These are phyloP conservation scores for Tolypocladium sp. DNA, from an alignment of 2,329 filamentous ascomycete genomes.

Conservation along the genomic window DNA sequence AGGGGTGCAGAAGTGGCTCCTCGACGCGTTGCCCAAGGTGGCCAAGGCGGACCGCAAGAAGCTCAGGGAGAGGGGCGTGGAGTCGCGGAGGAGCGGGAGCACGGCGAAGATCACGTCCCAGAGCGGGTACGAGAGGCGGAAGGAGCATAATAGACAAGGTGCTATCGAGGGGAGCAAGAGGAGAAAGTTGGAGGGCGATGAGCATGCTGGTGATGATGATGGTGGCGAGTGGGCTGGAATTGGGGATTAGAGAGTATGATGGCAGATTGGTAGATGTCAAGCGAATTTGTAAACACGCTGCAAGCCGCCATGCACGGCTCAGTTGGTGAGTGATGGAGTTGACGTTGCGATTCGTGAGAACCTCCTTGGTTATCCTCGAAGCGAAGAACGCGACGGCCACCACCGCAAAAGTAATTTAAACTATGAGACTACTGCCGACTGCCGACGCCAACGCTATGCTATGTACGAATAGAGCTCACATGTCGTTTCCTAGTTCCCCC, in stretches of 20 bases:
- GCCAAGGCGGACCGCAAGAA: slow-evolving; percentile 77
- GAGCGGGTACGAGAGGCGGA: slow-evolving; percentile 63
- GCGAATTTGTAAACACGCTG: not conserved
- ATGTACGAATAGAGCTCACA: not conserved
- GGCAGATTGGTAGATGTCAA: not conserved
- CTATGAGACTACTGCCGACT: not conserved
- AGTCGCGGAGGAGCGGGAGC: slow-evolving; percentile 46
- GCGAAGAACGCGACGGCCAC: not conserved
- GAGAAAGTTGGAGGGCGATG: slow-evolving; percentile 21
- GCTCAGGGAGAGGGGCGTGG: slow-evolving; percentile 73
- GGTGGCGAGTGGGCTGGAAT: slow-evolving; percentile 40
- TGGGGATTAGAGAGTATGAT: slow-evolving; percentile 23
- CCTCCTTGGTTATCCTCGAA: not conserved
- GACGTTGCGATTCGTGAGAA: not conserved
- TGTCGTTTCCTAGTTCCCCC: too few species aligned
- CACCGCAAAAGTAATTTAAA: not conserved
- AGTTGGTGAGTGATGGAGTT: not conserved
- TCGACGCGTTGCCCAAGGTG: slow-evolving; percentile 77
- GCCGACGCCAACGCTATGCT: not conserved
- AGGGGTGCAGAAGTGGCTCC: slow-evolving; percentile 72
- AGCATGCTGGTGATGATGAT: slow-evolving; percentile 2
- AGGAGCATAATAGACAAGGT: slow-evolving; percentile 56
- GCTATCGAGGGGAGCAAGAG: slow-evolving; percentile 55
- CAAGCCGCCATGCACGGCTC: not conserved
- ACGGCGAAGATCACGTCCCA: slow-evolving; percentile 69